Percentiles rank a stretch among this genome's conserved stretches.
phyloP scores from a whole-genome alignment of 345 rosid species.

The Limnanthes douglasii region DNA sequence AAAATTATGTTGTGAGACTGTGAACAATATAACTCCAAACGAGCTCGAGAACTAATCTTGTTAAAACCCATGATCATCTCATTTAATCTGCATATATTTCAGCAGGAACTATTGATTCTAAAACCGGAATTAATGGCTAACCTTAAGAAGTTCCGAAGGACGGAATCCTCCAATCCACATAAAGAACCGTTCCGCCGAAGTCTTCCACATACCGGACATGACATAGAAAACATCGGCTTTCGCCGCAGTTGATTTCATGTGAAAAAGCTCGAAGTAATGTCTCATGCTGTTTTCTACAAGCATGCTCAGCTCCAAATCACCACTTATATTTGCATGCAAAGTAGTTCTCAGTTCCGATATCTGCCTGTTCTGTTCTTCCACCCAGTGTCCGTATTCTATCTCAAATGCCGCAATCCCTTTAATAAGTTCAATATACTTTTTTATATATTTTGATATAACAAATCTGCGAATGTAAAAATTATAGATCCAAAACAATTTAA shows the following conservation, averaged over 20 bases:
- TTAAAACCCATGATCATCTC: too few species aligned
- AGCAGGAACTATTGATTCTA: too few species aligned
- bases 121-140: too few species aligned
- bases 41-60: too few species aligned
- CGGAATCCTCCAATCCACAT: slow-evolving; percentile 95
- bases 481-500: slow-evolving; percentile 1
- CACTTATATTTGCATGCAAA: slow-evolving; percentile 32
- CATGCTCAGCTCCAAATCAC: slow-evolving; percentile 45
- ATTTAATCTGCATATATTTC: too few species aligned
- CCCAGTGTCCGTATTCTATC: slow-evolving; percentile 77
- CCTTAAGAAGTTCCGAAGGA: slow-evolving; percentile 95
- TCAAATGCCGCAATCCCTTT: slow-evolving; percentile 72
- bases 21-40: too few species aligned
- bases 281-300: slow-evolving; percentile 53
- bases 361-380: slow-evolving; percentile 67
- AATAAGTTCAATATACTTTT: neutral
- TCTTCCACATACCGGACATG: slow-evolving; percentile 84
- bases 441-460: neutral
- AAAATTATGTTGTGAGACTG: too few species aligned
- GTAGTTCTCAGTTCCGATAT: slow-evolving; percentile 45
- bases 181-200: slow-evolving; percentile 79
- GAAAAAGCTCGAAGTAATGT: slow-evolving; percentile 74
- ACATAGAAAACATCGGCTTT: slow-evolving; percentile 75
- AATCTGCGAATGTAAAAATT: neutral
- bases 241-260: slow-evolving; percentile 62